Evolutionary conservation across 2,329 filamentous ascomycete genomes (phyloP).

Genomic region (Nothomitra cinnamomea): DNA sequence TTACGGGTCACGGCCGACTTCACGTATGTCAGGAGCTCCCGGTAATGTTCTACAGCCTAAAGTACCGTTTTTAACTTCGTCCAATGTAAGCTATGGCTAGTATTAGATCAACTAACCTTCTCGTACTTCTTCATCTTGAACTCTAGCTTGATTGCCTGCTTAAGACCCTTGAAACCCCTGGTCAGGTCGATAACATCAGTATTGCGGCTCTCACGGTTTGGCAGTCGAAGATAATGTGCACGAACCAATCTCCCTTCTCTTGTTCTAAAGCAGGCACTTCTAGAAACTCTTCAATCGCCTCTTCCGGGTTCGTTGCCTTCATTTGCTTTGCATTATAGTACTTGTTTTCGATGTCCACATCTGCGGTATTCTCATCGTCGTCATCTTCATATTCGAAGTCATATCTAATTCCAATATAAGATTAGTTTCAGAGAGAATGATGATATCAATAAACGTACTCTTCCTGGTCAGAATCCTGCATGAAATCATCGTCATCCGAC

Average conservation of each 20-base stretch:
- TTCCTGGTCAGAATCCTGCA: conserved; percentile 81
- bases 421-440: background rate
- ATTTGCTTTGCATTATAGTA: conserved; percentile 99
- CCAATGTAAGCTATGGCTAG: conserved; percentile 4
- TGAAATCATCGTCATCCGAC: conserved; percentile 81
- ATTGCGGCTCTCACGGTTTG: background rate
- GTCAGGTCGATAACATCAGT: background rate
- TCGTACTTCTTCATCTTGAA: conserved; percentile 83
- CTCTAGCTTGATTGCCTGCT: conserved; percentile 95
- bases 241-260: conserved; percentile 83
- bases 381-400: conserved; percentile 97
- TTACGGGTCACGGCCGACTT: conserved; percentile 93
- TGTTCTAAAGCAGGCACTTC: conserved; percentile 66
- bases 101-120: conserved; percentile 34
- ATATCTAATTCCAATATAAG: conserved; percentile 37
- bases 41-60: conserved; percentile 81
- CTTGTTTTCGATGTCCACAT: conserved; percentile 96
- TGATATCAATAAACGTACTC: conserved; percentile 36
- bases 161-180: conserved; percentile 85
- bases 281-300: conserved; percentile 85
- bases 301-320: conserved; percentile 71
- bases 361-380: conserved; percentile 71
- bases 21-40: conserved; percentile 90
- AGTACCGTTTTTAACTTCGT: background rate
- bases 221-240: conserved; percentile 1